phyloP scores from a whole-genome alignment of 345 rosid species.

The Euclidium syriacum region DNA sequence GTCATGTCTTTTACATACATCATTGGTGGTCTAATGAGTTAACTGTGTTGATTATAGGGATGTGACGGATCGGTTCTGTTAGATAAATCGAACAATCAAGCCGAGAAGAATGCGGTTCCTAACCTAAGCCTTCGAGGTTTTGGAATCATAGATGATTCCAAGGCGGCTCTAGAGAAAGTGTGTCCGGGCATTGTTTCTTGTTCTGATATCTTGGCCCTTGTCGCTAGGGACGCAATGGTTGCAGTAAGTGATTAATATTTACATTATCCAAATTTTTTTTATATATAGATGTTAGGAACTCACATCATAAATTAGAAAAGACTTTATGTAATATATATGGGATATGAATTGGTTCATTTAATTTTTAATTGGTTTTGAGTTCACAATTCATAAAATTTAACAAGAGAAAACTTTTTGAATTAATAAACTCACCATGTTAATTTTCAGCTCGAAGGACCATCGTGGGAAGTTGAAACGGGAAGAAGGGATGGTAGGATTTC shows the following conservation, averaged over 20 bases:
- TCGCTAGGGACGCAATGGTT: conserved; percentile 55
- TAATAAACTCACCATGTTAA: no score
- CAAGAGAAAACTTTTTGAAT: no score
- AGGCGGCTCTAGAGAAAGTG: conserved; percentile 41
- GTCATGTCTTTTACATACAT: not conserved
- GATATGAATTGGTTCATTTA: no score
- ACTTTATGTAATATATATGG: no score
- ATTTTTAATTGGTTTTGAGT: no score
- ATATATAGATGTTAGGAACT: no score
- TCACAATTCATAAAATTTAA: no score
- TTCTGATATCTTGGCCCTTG: conserved; percentile 53
- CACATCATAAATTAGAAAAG: no score
- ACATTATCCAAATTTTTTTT: not conserved
- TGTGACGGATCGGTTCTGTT: conserved; percentile 64
- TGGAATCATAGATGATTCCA: conserved; percentile 50
- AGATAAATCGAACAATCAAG: conserved; percentile 33
- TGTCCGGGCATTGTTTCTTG: conserved; percentile 70
- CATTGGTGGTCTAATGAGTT: not conserved
- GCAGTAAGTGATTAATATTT: conserved; percentile 36
- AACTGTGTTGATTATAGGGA: conserved; percentile 38
- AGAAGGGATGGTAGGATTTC: conserved; percentile 68
- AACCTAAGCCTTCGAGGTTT: conserved; percentile 47
- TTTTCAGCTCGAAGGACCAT: conserved; percentile 34
- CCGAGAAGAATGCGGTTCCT: conserved; percentile 50
- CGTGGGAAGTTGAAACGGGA: conserved; percentile 72